phyloP scores from a whole-genome alignment of 2,329 filamentous ascomycete genomes.

The Ploettnerulaceae sp. region DNA sequence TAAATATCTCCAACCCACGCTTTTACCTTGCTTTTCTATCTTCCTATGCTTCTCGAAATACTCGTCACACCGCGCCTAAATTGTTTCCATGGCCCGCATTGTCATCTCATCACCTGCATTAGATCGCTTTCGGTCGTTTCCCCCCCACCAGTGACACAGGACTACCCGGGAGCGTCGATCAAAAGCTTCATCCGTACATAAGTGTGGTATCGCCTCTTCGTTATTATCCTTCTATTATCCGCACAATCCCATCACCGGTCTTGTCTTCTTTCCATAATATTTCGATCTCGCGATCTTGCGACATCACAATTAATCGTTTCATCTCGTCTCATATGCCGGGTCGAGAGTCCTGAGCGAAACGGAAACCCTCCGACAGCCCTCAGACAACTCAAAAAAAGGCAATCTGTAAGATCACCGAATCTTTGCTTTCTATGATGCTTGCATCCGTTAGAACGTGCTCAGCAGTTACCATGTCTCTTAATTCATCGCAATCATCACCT shows the following conservation, averaged over 20 bases:
- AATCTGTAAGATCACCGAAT: conserved; percentile 15
- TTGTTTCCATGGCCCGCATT: conserved; percentile 25
- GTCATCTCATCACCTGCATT: conserved; percentile 28
- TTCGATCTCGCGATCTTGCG: conserved; percentile 3
- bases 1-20: background rate
- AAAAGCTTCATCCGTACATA: conserved; percentile 25
- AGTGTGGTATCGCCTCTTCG: conserved; percentile 10
- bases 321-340: conserved; percentile 8
- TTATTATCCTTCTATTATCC: conserved; percentile 9
- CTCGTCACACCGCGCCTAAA: conserved; percentile 25
- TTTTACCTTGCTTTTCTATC: conserved; percentile 9
- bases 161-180: conserved; percentile 16
- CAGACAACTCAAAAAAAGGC: conserved; percentile 1
- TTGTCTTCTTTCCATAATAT: background rate
- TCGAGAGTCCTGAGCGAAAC: conserved; percentile 2
- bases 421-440: conserved; percentile 27
- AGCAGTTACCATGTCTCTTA: conserved; percentile 29
- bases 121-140: conserved; percentile 15
- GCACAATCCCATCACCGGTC: conserved; percentile 3
- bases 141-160: conserved; percentile 9
- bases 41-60: conserved; percentile 27
- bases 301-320: conserved; percentile 5
- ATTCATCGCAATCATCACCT: conserved; percentile 23
- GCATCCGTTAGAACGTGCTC: conserved; percentile 24
- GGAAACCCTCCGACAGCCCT: conserved; percentile 6